These are phyloP conservation scores for Pinus taeda DNA, from an alignment of 75 land plant species.

Conservation along the genomic window DNA sequence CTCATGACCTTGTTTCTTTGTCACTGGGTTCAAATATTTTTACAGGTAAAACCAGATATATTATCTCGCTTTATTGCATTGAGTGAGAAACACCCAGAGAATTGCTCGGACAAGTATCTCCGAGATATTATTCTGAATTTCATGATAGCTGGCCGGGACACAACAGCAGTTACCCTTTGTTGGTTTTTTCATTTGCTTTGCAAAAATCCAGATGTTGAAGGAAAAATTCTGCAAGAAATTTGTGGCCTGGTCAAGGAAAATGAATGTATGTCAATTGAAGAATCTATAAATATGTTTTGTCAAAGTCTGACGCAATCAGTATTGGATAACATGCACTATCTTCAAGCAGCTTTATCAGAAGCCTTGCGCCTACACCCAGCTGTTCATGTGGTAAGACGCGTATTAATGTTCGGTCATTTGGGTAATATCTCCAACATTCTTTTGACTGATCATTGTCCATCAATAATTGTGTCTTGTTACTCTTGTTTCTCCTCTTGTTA, in stretches of 20 bases:
- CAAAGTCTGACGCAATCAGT: slow-evolving; percentile 2
- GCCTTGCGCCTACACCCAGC: slow-evolving; percentile 81
- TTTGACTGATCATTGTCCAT: neutral
- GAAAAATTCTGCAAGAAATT: slow-evolving; percentile 26
- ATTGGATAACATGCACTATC: slow-evolving; percentile 57
- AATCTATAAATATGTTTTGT: slow-evolving; percentile 1
- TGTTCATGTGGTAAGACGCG: slow-evolving; percentile 55
- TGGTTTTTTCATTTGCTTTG: slow-evolving; percentile 82
- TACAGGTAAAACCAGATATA: slow-evolving; percentile 49
- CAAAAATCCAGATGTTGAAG: slow-evolving; percentile 60
- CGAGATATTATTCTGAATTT: slow-evolving; percentile 70
- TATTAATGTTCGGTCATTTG: neutral
- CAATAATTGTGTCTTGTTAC: neutral
- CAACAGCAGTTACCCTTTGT: slow-evolving; percentile 71
- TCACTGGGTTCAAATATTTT: neutral
- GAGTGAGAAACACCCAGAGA: slow-evolving; percentile 38
- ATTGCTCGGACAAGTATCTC: slow-evolving; percentile 28
- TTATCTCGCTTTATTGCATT: slow-evolving; percentile 60
- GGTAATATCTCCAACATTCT: neutral
- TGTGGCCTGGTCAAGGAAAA: neutral
- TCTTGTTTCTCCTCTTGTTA: neutral
- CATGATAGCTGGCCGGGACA: slow-evolving; percentile 81
- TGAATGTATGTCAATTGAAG: neutral
- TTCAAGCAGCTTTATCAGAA: slow-evolving; percentile 80
- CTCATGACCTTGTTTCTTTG: neutral